Evolutionary conservation across 192 early-diverging fungal species (phyloP), one percentile per base, ranked within the genome.

Genomic region (Gaertneriomyces sp.): DNA sequence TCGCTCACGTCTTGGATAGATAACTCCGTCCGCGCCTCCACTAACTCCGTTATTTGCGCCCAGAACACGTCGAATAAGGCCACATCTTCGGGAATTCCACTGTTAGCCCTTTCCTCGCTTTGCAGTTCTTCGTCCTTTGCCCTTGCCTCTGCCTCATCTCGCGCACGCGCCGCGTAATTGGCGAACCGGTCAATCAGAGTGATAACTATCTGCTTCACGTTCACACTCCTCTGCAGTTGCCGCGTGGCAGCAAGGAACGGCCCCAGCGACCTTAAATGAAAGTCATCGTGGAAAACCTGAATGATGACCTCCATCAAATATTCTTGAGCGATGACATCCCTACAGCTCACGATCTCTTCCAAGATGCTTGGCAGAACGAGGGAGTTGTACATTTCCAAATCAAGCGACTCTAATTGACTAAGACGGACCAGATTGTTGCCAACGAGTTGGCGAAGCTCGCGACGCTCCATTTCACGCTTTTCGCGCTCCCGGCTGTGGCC

Each of bases 221-320:
- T 96, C 46, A 99, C 95, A 65, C 89, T 89, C 8, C 90, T 91
- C 38, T 94, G 87, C 19, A 99, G 78, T 72, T 90, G 89, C 7
- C 92, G 93, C 7, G 92, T 93, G 10, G 93, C 93, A 5, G 91
- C 88, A 53, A 99, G 81, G 64, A 97, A 89, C 46, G 87, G 82
- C 16, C 91, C 91, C 45, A 99, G 82, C 3, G 93, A 93, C 41
- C 90, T 84, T 42, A 99, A 73, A 63, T 98, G 98, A 76, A 95
- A 98, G 61, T 96, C 96, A 64, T 98, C 98, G 45, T 86, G 92
- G 65, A 99, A 99, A 9, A 91, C 89, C 79, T 99, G 98, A 68
- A 96, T 94, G 58, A 98, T 94, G 19, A 94, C 95, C 74, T 99
- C 98, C 95, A 99, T 97, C 40, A 99, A 81, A 72, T 99, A 99